phyloP scores from a whole-genome alignment of 371 early-diverging fungal genomes.

The Fennellomyces sp. region DNA sequence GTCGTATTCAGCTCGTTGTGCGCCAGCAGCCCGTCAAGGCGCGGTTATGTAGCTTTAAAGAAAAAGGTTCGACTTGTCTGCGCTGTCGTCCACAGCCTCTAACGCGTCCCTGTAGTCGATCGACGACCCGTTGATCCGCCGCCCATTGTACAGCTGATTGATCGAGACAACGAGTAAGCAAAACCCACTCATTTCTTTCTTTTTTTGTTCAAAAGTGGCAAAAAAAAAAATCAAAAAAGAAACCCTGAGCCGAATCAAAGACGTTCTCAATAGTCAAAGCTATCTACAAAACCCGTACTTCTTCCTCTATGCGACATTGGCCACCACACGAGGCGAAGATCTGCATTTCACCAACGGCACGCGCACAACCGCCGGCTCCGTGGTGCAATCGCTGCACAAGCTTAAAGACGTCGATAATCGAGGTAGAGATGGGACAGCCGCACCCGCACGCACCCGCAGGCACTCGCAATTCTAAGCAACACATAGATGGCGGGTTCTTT shows the following conservation, averaged over 20 bases:
- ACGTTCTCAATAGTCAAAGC: constrained; percentile 13
- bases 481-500: constrained; percentile 87
- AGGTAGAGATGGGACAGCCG: too few relatives aligned
- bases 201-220: constrained; percentile 1
- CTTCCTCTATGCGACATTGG: constrained; percentile 44
- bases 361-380: constrained; percentile 46
- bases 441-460: too few relatives aligned
- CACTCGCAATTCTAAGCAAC: too few relatives aligned
- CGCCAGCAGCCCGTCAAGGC: constrained; percentile 59
- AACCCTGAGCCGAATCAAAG: constrained; percentile 15
- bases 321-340: constrained; percentile 26
- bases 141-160: constrained; percentile 45
- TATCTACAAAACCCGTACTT: constrained; percentile 38
- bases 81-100: too few relatives aligned
- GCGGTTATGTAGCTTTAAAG: constrained; percentile 58
- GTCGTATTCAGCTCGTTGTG: constrained; percentile 26
- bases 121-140: constrained; percentile 40
- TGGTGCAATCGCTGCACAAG: constrained; percentile 51
- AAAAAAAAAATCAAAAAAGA: constrained; percentile 31
- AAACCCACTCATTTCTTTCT: not conserved
- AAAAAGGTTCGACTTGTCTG: too few relatives aligned
- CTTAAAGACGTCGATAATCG: constrained; percentile 44
- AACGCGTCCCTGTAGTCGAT: constrained; percentile 32
- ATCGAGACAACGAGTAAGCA: constrained; percentile 20
- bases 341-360: constrained; percentile 32